These are phyloP conservation scores for Tulasnella sp. DNA, from an alignment of 768 basidiomycete species.

Conservation along the genomic window DNA sequence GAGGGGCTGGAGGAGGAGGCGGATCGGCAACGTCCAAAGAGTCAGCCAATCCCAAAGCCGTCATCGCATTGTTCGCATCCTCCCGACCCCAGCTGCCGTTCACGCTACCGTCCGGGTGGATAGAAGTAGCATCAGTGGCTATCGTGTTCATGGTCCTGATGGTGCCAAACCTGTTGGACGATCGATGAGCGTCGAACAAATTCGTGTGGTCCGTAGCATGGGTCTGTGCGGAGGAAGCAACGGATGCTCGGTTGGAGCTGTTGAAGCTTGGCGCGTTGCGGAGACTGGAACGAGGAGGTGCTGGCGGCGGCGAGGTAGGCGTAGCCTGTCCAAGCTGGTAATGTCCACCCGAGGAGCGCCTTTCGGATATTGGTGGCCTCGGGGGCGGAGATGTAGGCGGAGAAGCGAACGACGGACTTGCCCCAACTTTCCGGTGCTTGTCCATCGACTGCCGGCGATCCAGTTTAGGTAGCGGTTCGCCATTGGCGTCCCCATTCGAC, in stretches of 20 bases:
- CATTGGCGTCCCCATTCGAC: background rate
- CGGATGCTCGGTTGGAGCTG: slow-evolving; percentile 19
- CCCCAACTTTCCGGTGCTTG: background rate
- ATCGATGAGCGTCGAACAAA: slow-evolving; percentile 25
- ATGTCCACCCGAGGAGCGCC: slow-evolving; percentile 8
- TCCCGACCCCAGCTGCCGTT: slow-evolving; percentile 19
- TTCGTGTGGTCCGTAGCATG: slow-evolving; percentile 37
- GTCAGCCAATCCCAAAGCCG: slow-evolving; percentile 1
- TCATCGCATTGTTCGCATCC: slow-evolving; percentile 9
- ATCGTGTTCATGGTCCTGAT: slow-evolving; percentile 75
- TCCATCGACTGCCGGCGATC: slow-evolving; percentile 5
- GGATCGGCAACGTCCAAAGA: background rate
- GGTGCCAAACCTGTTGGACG: slow-evolving; percentile 58
- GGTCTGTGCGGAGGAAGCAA: slow-evolving; percentile 24
- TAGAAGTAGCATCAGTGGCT: slow-evolving; percentile 71
- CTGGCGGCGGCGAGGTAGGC: slow-evolving; percentile 23
- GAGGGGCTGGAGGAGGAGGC: background rate
- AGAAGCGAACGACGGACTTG: background rate
- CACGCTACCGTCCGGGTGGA: slow-evolving; percentile 28
- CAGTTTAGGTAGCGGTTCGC: background rate
- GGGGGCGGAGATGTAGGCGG: slow-evolving; percentile 15
- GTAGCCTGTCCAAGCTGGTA: background rate
- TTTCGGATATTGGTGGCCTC: slow-evolving; percentile 10
- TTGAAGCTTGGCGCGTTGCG: background rate
- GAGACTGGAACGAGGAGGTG: slow-evolving; percentile 14